Percentiles rank a stretch among this genome's conserved stretches.
phyloP scores from a whole-genome alignment of 768 basidiomycete genomes.

The Suillus discolor region DNA sequence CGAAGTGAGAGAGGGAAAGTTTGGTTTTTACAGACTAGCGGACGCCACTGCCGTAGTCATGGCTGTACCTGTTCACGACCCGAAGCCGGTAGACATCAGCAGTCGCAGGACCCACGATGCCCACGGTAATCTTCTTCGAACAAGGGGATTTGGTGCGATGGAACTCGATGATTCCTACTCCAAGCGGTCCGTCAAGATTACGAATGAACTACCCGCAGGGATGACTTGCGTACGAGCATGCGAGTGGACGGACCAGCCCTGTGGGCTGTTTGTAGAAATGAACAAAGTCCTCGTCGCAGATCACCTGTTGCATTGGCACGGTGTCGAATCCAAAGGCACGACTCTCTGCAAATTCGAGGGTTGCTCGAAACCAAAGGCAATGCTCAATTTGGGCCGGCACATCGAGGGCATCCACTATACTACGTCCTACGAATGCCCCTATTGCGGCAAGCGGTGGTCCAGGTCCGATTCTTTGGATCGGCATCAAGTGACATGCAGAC shows the following conservation, averaged over 20 bases:
- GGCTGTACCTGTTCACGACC: not conserved
- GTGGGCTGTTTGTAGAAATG: not conserved
- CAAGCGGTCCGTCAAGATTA: not conserved
- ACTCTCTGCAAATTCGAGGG: not conserved
- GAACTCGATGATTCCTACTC: not conserved
- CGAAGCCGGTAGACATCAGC: not conserved
- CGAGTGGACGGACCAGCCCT: not conserved
- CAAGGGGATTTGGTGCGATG: not conserved
- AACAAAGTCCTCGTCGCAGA: not conserved
- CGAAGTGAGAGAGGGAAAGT: not conserved
- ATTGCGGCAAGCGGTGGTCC: not conserved
- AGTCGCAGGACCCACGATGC: not conserved
- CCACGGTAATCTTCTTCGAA: not conserved
- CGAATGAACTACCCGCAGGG: not conserved
- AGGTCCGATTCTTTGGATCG: not conserved
- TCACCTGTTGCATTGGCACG: not conserved
- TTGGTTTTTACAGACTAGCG: not conserved
- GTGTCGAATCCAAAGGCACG: not conserved
- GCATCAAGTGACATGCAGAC: not conserved
- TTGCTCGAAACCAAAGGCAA: not conserved
- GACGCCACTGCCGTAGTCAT: not conserved
- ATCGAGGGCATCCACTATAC: not conserved
- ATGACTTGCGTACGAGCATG: not conserved
- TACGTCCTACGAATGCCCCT: not conserved
- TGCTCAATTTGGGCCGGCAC: not conserved